These are phyloP conservation scores for Gyrodon lividus DNA, from an alignment of 768 basidiomycete species.

Conservation along the genomic window DNA sequence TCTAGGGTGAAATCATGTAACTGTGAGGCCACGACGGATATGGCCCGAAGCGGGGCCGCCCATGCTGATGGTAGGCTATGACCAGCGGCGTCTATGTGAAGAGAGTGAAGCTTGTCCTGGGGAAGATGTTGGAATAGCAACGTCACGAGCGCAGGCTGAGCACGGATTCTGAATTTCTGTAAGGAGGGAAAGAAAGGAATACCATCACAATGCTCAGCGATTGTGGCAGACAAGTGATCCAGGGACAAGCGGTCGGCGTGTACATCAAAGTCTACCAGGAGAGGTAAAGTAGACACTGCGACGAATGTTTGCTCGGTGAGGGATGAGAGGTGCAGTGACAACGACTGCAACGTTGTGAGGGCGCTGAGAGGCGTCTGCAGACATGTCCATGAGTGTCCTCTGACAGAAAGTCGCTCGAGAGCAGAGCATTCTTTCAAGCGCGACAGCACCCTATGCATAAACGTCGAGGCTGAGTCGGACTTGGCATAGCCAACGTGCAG, in stretches of 20 bases:
- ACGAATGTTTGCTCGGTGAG: conserved; percentile 37
- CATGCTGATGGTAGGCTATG: conserved; percentile 30
- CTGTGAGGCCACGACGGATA: conserved; percentile 30
- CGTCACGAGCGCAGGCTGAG: conserved; percentile 33
- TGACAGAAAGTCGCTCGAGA: conserved; percentile 38
- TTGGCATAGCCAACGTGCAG: conserved; percentile 31
- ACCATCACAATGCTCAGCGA: not conserved
- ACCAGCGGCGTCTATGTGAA: conserved; percentile 41
- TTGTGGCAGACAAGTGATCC: conserved; percentile 16
- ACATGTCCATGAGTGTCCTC: conserved; percentile 35
- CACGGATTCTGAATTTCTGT: conserved; percentile 40
- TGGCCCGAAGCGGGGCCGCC: conserved; percentile 33
- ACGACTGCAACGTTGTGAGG: conserved; percentile 33
- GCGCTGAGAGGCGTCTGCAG: conserved; percentile 32
- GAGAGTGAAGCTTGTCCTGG: conserved; percentile 30
- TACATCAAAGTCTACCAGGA: conserved; percentile 41
- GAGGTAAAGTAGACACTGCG: conserved; percentile 37
- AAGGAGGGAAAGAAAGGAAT: conserved; percentile 36
- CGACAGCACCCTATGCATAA: conserved; percentile 18
- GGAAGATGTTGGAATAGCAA: conserved; percentile 36
- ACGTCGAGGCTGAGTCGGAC: conserved; percentile 26
- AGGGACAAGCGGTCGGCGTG: conserved; percentile 41
- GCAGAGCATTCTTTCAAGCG: conserved; percentile 24
- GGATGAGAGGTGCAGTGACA: conserved; percentile 43
- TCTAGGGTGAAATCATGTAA: conserved; percentile 42